Evolutionary conservation across 129 eudicot genomes (phyloP), one percentile per base, ranked within the genome.

Genomic region (Centaurea solstitialis): DNA sequence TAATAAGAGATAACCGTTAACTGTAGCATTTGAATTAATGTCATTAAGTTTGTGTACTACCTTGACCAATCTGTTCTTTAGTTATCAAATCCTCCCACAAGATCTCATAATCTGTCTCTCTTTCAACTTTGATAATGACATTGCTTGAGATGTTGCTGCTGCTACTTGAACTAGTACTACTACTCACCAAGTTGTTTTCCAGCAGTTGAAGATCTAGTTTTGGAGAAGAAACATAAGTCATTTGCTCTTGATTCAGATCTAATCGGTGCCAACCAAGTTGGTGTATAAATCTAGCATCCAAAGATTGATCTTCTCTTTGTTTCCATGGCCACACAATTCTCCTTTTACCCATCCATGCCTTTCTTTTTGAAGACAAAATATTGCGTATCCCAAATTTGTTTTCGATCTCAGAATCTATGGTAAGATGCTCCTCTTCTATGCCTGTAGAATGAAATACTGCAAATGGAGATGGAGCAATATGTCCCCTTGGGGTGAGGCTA

Each of bases 41-140:
- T 17, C 22, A 57, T 57, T 9, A n/a, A 57, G 23, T 57, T 57
- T 57, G 65, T 57, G 23, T 35, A n/a, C n/a, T 86, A 93, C 96
- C 94, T 89, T 93, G 91, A 12, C 97, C 98, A 76, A 93, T 91
- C 68, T 86, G 92, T 80, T 91, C 91, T 71, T 85, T 88, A 72
- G 84, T 80, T 75, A 89, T 91, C 84, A 93, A 74, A 50, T 93
- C 98, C 72, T 93, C 96, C 96, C 96, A 93, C 77, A 78, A 66
- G 61, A 93, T 91, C 71, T 93, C 98, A 74, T 89, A 93, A 81
- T 93, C 92, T 13, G 77, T 76, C 38, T 89, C 89, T 50, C 74
- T 28, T 67, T 89, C 94, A 65, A 84, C 79, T 74, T 77, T 91
- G 74, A 87, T 86, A 53, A 82, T 80, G 72, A 87, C 85, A 84